Conservation (phyloP, 257 asterid species). For the Pogostemon cablin region DNA sequence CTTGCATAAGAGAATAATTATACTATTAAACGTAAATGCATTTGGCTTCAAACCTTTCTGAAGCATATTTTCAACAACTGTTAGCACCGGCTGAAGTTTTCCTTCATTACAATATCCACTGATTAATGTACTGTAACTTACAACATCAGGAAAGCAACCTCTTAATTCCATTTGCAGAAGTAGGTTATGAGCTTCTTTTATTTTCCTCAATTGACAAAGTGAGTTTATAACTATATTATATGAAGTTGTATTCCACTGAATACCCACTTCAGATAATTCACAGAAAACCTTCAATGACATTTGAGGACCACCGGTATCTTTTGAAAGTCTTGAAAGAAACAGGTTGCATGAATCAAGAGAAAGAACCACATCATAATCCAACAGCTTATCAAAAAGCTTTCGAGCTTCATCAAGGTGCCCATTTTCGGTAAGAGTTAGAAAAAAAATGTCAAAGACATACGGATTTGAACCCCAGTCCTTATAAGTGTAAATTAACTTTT, state of each 20-base stretch:
- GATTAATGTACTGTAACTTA: conserved; percentile 82
- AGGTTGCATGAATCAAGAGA: conserved; percentile 78
- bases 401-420: conserved; percentile 67
- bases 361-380: conserved; percentile 70
- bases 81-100: conserved; percentile 57
- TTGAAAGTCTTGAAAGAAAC: conserved; percentile 64
- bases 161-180: conserved; percentile 70
- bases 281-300: conserved; percentile 54
- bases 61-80: conserved; percentile 60
- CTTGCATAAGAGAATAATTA: conserved; percentile 67
- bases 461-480: conserved; percentile 93
- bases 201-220: conserved; percentile 65
- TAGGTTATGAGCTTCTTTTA: conserved; percentile 74
- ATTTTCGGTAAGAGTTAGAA: conserved; percentile 67
- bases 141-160: conserved; percentile 79
- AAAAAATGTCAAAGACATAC: conserved; percentile 72
- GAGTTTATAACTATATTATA: conserved; percentile 73
- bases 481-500: conserved; percentile 75
- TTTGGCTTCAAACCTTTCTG: conserved; percentile 73
- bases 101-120: conserved; percentile 72
- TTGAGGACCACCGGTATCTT: conserved; percentile 47
- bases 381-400: conserved; percentile 65
- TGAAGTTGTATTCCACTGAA: conserved; percentile 74
- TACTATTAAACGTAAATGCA: conserved; percentile 71
- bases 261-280: conserved; percentile 71